These are phyloP conservation scores for Bryoerythrophyllum caledonicum DNA, from an alignment of 225 moss, liverwort and hornwort genomes.

Conservation along the genomic window DNA sequence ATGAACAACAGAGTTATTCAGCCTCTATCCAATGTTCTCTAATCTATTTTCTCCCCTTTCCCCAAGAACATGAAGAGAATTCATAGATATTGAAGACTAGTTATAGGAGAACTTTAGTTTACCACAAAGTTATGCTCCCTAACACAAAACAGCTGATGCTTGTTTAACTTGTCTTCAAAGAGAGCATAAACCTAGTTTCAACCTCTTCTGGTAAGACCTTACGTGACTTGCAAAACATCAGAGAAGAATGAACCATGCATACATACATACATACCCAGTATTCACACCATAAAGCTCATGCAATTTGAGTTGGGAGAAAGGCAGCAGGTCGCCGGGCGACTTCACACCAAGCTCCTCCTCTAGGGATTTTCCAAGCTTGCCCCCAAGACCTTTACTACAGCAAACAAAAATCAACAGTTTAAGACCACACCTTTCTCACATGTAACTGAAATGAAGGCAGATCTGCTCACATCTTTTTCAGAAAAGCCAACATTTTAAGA, in stretches of 20 bases:
- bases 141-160: too few relatives aligned
- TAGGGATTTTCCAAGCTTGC: slow-evolving; percentile 82
- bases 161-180: too few relatives aligned
- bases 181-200: too few relatives aligned
- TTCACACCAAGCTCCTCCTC: slow-evolving; percentile 71
- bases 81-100: too few relatives aligned
- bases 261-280: slow-evolving; percentile 75
- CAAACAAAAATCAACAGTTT: slow-evolving; percentile 5
- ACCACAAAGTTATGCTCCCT: too few relatives aligned
- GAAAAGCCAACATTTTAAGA: slow-evolving; percentile 5
- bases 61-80: too few relatives aligned
- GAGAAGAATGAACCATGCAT: slow-evolving; percentile 19
- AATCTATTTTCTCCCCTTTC: too few relatives aligned
- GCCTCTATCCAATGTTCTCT: too few relatives aligned
- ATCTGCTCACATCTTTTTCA: too few relatives aligned
- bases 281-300: slow-evolving; percentile 83
- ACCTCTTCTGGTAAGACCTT: too few relatives aligned
- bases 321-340: slow-evolving; percentile 71
- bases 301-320: slow-evolving; percentile 72
- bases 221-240: not conserved
- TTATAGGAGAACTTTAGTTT: too few relatives aligned
- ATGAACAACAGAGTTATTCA: not conserved
- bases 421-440: slow-evolving; percentile 1
- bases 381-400: slow-evolving; percentile 78
- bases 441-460: not conserved